Conservation (phyloP, 2,329 filamentous ascomycete genomes). For the Cladophialophora bantiana region DNA sequence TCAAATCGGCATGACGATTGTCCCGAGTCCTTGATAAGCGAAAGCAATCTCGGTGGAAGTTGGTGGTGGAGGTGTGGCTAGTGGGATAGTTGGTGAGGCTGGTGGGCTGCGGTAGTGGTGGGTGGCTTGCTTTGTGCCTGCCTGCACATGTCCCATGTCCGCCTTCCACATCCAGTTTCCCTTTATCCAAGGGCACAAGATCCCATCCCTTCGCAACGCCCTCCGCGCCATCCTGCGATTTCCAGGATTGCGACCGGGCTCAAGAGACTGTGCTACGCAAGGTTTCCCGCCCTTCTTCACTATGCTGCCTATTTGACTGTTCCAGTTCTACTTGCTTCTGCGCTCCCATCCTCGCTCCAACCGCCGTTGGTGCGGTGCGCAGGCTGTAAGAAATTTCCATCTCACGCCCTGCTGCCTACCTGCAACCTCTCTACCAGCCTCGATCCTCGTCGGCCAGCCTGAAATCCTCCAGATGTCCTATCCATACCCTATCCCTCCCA, state of each 20-base stretch:
- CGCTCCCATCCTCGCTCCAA: neutral
- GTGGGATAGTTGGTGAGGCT: too few relatives aligned
- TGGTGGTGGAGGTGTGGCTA: too few relatives aligned
- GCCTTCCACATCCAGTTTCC: constrained; percentile 22
- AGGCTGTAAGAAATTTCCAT: constrained; percentile 12
- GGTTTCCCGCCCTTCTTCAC: neutral
- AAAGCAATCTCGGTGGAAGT: neutral
- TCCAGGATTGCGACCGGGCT: neutral
- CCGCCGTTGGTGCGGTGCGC: neutral
- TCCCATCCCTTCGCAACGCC: constrained; percentile 1
- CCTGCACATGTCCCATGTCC: constrained; percentile 24
- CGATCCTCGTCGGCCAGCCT: constrained; percentile 1
- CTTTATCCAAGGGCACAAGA: constrained; percentile 22
- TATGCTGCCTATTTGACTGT: constrained; percentile 2
- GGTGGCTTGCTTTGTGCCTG: neutral
- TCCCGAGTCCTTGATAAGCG: neutral
- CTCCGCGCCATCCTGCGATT: constrained; percentile 13
- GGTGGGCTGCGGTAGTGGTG: too few relatives aligned
- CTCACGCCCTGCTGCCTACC: constrained; percentile 10
- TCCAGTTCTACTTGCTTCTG: neutral
- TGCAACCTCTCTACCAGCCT: constrained; percentile 9
- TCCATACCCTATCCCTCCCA: constrained; percentile 70
- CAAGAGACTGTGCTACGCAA: neutral
- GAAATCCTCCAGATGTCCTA: constrained; percentile 49
- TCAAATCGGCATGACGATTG: neutral